Evolutionary conservation across 306 rosid genomes (phyloP).

Genomic region (Cucurbita maxima): DNA sequence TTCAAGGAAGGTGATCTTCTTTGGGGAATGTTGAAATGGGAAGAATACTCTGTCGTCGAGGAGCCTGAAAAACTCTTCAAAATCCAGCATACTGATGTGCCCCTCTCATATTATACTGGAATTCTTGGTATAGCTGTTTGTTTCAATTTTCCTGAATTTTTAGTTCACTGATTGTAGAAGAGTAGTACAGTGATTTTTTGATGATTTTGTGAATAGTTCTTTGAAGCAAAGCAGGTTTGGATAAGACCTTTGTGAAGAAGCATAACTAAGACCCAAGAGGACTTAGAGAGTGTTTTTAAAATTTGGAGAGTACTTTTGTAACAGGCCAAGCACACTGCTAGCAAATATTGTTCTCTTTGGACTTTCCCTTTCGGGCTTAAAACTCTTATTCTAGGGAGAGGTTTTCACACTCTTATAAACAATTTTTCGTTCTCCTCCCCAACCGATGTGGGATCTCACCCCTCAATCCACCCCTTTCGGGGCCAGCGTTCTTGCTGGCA

Average conservation of each 20-base stretch:
- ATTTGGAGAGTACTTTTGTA: neutral
- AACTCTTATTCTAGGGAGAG: too few relatives aligned
- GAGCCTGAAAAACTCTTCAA: conserved; percentile 23
- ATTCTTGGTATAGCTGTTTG: conserved; percentile 31
- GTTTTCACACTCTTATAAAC: too few relatives aligned
- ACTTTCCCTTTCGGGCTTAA: too few relatives aligned
- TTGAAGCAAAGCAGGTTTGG: neutral
- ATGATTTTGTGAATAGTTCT: neutral
- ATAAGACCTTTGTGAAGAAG: neutral
- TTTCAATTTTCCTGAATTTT: neutral
- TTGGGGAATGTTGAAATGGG: conserved; percentile 61
- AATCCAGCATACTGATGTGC: conserved; percentile 40
- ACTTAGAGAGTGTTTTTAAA: neutral
- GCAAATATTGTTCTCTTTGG: too few relatives aligned
- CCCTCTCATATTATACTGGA: conserved; percentile 53
- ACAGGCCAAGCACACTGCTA: too few relatives aligned
- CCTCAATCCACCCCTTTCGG: too few relatives aligned
- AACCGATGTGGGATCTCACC: too few relatives aligned
- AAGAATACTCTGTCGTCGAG: conserved; percentile 33
- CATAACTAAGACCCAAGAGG: neutral
- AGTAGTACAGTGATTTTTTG: neutral
- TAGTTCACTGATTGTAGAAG: neutral
- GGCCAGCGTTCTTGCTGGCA: too few relatives aligned
- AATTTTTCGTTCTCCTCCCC: too few relatives aligned
- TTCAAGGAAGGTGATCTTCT: conserved; percentile 37